These are phyloP conservation scores for Truncatella angustata DNA, from an alignment of 2,329 filamentous ascomycete species.

Conservation along the genomic window DNA sequence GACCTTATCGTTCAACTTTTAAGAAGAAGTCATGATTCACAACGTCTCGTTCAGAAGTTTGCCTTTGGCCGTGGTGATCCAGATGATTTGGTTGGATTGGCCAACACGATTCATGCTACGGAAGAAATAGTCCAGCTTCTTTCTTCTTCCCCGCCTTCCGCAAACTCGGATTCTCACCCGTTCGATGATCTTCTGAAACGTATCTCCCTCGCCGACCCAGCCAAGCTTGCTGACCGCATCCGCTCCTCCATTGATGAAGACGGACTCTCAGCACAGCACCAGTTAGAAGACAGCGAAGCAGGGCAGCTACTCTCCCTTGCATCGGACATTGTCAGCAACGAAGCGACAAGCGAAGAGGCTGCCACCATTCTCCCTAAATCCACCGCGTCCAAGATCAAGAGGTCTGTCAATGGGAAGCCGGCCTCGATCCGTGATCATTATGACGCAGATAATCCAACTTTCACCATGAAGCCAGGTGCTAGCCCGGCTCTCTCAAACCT, in stretches of 20 bases:
- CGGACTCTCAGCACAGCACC: conserved; percentile 77
- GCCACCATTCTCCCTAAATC: conserved; percentile 54
- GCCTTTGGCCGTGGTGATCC: conserved; percentile 87
- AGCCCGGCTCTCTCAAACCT: conserved; percentile 64
- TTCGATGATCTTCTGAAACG: conserved; percentile 36
- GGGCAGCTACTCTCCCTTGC: conserved; percentile 71
- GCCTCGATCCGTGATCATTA: conserved; percentile 56
- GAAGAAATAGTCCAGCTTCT: conserved; percentile 59
- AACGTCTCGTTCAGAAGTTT: conserved; percentile 91
- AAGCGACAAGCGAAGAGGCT: conserved; percentile 59
- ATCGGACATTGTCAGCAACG: conserved; percentile 65
- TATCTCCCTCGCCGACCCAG: conserved; percentile 66
- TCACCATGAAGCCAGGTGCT: conserved; percentile 67
- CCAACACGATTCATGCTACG: conserved; percentile 75
- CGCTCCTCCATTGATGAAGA: conserved; percentile 86
- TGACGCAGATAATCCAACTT: conserved; percentile 56
- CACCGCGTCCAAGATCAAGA: conserved; percentile 25
- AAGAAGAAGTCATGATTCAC: conserved; percentile 76
- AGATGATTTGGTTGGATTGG: conserved; percentile 83
- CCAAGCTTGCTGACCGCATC: conserved; percentile 69
- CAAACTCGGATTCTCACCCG: neutral
- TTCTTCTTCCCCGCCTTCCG: neutral
- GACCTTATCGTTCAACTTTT: conserved; percentile 69
- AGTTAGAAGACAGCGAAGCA: conserved; percentile 70
- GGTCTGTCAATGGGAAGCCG: conserved; percentile 32